A percentile compares a stretch with the other conserved stretches of the same genome.
Evolutionary conservation across 352 stramenopile species (phyloP).

Genomic region (Aphanomyces invadans): DNA sequence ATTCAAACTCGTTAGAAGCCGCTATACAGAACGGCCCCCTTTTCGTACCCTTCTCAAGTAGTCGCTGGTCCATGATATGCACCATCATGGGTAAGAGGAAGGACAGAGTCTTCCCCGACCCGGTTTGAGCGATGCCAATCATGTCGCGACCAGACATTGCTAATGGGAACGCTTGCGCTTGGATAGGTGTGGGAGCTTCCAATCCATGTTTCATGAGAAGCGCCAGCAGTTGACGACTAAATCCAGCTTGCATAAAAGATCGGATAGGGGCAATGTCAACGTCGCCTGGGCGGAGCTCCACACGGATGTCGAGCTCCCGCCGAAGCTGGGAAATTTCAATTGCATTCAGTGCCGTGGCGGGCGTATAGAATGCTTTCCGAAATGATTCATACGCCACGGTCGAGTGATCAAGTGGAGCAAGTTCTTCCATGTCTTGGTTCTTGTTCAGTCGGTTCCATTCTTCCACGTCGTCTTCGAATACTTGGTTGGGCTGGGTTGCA

Average conservation of each 20-base stretch:
- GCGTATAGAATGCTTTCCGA: slow-evolving; percentile 66
- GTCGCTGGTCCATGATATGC: slow-evolving; percentile 82
- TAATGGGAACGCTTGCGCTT: slow-evolving; percentile 74
- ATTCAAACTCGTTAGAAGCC: background rate
- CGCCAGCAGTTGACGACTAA: slow-evolving; percentile 59
- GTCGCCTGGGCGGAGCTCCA: slow-evolving; percentile 31
- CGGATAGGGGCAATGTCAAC: slow-evolving; percentile 44
- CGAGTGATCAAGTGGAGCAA: slow-evolving; percentile 61
- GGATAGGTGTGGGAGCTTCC: slow-evolving; percentile 73
- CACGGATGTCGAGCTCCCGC: slow-evolving; percentile 40
- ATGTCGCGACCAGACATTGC: slow-evolving; percentile 68
- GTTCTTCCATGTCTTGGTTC: slow-evolving; percentile 66
- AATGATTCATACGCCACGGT: slow-evolving; percentile 75
- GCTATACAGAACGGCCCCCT: too few species aligned
- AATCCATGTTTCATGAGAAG: slow-evolving; percentile 61
- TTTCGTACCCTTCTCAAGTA: slow-evolving; percentile 35
- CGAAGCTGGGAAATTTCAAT: slow-evolving; percentile 38
- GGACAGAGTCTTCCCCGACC: slow-evolving; percentile 95
- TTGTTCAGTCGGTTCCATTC: slow-evolving; percentile 24
- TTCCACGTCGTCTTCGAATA: slow-evolving; percentile 29
- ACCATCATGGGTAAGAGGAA: slow-evolving; percentile 94
- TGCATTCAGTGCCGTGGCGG: slow-evolving; percentile 30
- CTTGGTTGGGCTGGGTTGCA: slow-evolving; percentile 24
- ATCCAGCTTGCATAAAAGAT: slow-evolving; percentile 66
- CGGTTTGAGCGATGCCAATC: slow-evolving; percentile 91